Conservation (phyloP, 208 protist species). For the Trypanosoma boissoni region DNA sequence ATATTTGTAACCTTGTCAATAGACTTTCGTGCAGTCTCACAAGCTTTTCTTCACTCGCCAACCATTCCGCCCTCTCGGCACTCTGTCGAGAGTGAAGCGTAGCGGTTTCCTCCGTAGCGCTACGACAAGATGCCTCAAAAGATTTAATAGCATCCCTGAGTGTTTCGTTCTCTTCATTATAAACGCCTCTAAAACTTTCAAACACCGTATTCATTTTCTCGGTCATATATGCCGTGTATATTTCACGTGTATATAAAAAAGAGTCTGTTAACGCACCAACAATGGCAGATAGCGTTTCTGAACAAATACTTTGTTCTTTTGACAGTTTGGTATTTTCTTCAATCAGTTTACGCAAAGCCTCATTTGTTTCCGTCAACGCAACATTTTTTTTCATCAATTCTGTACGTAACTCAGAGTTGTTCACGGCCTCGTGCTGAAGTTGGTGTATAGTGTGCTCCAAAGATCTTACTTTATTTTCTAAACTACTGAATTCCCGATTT, state of each 20-base stretch:
- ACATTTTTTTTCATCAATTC: too few relatives aligned
- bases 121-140: neutral
- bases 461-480: conserved; percentile 3
- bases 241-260: conserved; percentile 3
- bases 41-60: conserved; percentile 4
- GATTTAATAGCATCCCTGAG: neutral
- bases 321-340: too few relatives aligned
- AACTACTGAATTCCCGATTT: conserved; percentile 4
- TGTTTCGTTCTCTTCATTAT: conserved; percentile 6
- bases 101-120: conserved; percentile 8
- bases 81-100: conserved; percentile 1
- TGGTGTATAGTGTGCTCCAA: neutral
- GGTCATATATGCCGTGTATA: conserved; percentile 6
- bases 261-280: too few relatives aligned
- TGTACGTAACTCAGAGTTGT: too few relatives aligned
- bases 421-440: neutral
- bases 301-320: too few relatives aligned
- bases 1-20: conserved; percentile 4
- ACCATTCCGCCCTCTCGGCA: neutral
- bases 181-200: neutral
- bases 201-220: conserved; percentile 17
- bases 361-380: too few relatives aligned
- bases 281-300: neutral
- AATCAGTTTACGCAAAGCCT: too few relatives aligned
- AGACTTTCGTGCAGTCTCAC: conserved; percentile 5